A percentile compares a stretch with the other conserved stretches of the same genome.
These are phyloP conservation scores for Solanum clarkiae DNA, from an alignment of 257 asterid species.

Conservation along the genomic window DNA sequence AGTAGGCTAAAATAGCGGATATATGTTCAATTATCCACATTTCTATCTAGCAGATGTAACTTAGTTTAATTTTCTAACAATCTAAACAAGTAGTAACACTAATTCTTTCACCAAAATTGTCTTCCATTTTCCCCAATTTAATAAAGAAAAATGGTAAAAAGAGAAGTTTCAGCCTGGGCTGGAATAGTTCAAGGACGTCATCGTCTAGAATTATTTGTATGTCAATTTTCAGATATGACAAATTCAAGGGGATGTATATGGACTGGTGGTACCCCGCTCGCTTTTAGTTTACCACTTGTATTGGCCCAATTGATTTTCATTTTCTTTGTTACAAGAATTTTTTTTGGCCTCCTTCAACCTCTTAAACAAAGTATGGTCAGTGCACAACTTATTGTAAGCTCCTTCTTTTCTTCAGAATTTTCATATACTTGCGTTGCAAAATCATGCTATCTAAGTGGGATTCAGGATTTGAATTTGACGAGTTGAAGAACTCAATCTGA, in stretches of 20 bases:
- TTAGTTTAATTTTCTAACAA: background rate
- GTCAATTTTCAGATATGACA: constrained; percentile 20
- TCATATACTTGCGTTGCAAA: background rate
- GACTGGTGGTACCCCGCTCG: constrained; percentile 28
- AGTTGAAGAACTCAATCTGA: background rate
- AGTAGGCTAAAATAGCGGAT: background rate
- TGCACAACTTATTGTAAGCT: constrained; percentile 53
- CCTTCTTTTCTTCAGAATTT: background rate
- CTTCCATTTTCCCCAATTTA: background rate
- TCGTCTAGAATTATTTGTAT: constrained; percentile 23
- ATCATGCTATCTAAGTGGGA: background rate
- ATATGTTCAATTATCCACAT: background rate
- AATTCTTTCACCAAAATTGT: background rate
- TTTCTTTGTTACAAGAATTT: constrained; percentile 9
- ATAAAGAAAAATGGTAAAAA: background rate
- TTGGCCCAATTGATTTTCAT: constrained; percentile 25
- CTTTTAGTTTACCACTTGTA: constrained; percentile 20
- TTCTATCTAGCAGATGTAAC: background rate
- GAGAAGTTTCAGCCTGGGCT: background rate
- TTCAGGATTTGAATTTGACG: background rate
- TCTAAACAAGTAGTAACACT: background rate
- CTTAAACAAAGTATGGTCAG: constrained; percentile 43
- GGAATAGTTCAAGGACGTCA: constrained; percentile 32
- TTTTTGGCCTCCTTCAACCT: constrained; percentile 20
- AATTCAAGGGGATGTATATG: constrained; percentile 35